phyloP scores from a whole-genome alignment of 495 filamentous ascomycete species.

The Pyrenopolyporus hunteri region DNA sequence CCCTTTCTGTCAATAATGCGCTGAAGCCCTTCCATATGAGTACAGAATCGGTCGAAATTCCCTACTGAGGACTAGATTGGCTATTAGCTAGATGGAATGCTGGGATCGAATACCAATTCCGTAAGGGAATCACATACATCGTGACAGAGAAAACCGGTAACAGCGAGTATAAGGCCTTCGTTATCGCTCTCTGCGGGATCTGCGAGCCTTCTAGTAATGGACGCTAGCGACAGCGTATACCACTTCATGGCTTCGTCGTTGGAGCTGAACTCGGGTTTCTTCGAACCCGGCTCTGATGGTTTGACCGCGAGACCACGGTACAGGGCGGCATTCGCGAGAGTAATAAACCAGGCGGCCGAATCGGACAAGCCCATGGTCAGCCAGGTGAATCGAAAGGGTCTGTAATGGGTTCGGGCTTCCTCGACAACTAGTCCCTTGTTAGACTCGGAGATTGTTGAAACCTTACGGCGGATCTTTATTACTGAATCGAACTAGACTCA shows the following conservation, averaged over 20 bases:
- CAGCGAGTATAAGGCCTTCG: slow-evolving; percentile 35
- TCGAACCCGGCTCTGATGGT: not conserved
- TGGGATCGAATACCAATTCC: not conserved
- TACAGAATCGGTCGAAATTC: slow-evolving; percentile 32
- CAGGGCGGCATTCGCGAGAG: slow-evolving; percentile 32
- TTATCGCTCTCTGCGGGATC: slow-evolving; percentile 23
- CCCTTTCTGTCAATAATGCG: slow-evolving; percentile 34
- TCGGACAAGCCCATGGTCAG: slow-evolving; percentile 35
- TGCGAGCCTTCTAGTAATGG: slow-evolving; percentile 27
- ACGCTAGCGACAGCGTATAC: slow-evolving; percentile 37
- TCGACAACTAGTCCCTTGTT: slow-evolving; percentile 28
- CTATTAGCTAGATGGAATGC: slow-evolving; percentile 6
- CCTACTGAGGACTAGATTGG: slow-evolving; percentile 26
- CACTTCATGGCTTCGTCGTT: slow-evolving; percentile 35
- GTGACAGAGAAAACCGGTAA: slow-evolving; percentile 38
- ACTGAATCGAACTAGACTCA: slow-evolving; percentile 30
- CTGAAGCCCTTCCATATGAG: slow-evolving; percentile 37
- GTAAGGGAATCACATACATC: slow-evolving; percentile 25
- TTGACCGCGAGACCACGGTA: slow-evolving; percentile 4
- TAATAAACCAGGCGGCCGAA: slow-evolving; percentile 36
- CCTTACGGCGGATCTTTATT: slow-evolving; percentile 2
- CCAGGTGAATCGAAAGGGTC: slow-evolving; percentile 39
- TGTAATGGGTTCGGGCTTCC: slow-evolving; percentile 19
- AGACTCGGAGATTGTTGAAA: not conserved
- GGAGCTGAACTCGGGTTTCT: slow-evolving; percentile 16